phyloP scores from a whole-genome alignment of 108 stramenopile genomes.

The Cyclotella baltica region DNA sequence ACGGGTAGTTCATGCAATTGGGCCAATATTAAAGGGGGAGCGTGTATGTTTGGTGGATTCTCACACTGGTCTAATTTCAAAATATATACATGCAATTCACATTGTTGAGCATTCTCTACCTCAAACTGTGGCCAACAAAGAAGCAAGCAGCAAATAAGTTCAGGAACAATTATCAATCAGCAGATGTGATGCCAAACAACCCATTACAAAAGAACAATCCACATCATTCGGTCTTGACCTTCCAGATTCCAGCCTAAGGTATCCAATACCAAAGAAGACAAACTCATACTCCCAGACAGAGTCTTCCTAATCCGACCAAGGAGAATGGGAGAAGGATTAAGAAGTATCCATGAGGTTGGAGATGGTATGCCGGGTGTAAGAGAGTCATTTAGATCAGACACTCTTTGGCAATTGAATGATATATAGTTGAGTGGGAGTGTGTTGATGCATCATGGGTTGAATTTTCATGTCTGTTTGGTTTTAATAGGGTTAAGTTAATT shows the following conservation, averaged over 20 bases:
- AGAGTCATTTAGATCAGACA: constrained; percentile 76
- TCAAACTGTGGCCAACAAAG: constrained; percentile 32
- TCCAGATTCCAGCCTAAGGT: constrained; percentile 74
- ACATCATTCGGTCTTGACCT: constrained; percentile 77
- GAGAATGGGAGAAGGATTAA: constrained; percentile 65
- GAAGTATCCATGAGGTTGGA: constrained; percentile 89
- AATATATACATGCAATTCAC: constrained; percentile 64
- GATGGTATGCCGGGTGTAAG: constrained; percentile 64
- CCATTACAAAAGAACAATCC: constrained; percentile 58
- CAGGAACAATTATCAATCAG: constrained; percentile 8
- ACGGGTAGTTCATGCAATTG: constrained; percentile 45
- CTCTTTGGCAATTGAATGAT: constrained; percentile 90
- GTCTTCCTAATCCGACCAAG: constrained; percentile 80
- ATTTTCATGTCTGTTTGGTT: constrained; percentile 79
- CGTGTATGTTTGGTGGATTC: background rate
- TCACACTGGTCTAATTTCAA: background rate
- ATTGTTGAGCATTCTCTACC: constrained; percentile 85
- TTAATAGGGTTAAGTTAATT: constrained; percentile 78
- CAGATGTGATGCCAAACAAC: too few species aligned
- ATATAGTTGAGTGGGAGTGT: constrained; percentile 81
- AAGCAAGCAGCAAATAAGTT: constrained; percentile 9
- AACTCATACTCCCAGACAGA: constrained; percentile 71
- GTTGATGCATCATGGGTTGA: constrained; percentile 79
- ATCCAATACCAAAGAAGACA: constrained; percentile 71
- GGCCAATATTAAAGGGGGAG: constrained; percentile 12